Percentiles rank a stretch among this genome's conserved stretches.
phyloP scores from a whole-genome alignment of 176 grass and related monocot species.

The Pontederia paniculata region DNA sequence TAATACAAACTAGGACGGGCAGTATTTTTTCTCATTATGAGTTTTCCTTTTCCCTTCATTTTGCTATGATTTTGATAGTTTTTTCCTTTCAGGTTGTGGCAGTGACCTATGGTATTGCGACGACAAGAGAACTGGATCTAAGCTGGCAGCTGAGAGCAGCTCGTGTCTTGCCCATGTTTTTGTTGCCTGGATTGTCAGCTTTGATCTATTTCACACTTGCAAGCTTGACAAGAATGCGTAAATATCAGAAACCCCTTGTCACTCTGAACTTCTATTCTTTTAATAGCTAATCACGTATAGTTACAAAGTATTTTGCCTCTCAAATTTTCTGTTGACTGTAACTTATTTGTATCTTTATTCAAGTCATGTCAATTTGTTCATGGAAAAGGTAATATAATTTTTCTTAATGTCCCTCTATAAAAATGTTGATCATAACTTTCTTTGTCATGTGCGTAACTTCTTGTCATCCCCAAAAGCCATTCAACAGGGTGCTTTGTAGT shows the following conservation, averaged over 20 bases:
- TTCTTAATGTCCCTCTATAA: background rate
- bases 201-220: slow-evolving; percentile 39
- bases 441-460: no score
- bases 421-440: background rate
- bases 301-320: background rate
- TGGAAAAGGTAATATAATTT: background rate
- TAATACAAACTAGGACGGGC: no score
- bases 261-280: no score
- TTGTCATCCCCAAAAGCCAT: no score
- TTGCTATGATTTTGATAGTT: background rate
- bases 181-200: slow-evolving; percentile 57
- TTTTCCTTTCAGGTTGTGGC: slow-evolving; percentile 40
- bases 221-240: slow-evolving; percentile 63
- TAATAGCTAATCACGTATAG: background rate
- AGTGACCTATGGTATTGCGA: slow-evolving; percentile 55
- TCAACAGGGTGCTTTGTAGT: no score
- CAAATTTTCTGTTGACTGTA: background rate
- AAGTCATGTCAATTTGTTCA: background rate
- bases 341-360: background rate
- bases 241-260: slow-evolving; percentile 24
- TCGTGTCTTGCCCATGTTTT: slow-evolving; percentile 56
- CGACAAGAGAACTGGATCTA: slow-evolving; percentile 48
- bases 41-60: background rate
- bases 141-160: slow-evolving; percentile 58
- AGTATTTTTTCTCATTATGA: no score